Conservation (phyloP, 2,329 filamentous ascomycete genomes). For the Cercospora zeina region DNA sequence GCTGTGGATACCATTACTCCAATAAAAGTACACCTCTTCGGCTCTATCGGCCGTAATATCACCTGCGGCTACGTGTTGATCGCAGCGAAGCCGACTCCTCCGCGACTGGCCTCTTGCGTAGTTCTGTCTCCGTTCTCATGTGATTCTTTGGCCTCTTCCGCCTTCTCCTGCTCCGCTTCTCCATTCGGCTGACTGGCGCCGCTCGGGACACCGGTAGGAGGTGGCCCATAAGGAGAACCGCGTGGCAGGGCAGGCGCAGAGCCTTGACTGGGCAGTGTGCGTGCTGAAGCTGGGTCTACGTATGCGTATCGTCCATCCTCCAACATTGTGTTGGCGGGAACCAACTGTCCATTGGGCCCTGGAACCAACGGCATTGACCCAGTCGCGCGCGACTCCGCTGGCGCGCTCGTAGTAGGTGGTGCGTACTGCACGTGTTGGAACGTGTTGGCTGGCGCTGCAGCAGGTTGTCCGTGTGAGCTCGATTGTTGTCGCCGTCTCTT, state of each 20-base stretch:
- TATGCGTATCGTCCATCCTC: slow-evolving; percentile 21
- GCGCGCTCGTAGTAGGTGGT: slow-evolving; percentile 1
- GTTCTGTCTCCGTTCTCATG: slow-evolving; percentile 12
- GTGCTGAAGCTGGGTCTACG: slow-evolving; percentile 6
- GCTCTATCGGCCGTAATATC: background rate
- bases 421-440: slow-evolving; percentile 21
- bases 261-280: slow-evolving; percentile 11
- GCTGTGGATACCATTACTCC: background rate
- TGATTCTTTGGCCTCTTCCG: slow-evolving; percentile 4
- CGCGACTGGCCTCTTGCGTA: background rate
- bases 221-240: slow-evolving; percentile 27
- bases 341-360: slow-evolving; percentile 19
- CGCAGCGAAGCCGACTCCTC: slow-evolving; percentile 13
- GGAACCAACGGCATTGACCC: slow-evolving; percentile 17
- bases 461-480: slow-evolving; percentile 12
- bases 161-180: slow-evolving; percentile 2
- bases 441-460: slow-evolving; percentile 22
- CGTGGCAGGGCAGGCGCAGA: slow-evolving; percentile 26
- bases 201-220: slow-evolving; percentile 26
- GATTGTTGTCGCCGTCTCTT: slow-evolving; percentile 32
- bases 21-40: background rate
- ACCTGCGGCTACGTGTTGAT: slow-evolving; percentile 15
- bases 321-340: slow-evolving; percentile 22
- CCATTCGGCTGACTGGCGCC: slow-evolving; percentile 16
- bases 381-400: background rate